These are phyloP conservation scores for Dioscorea alata DNA, from an alignment of 106 monocot species.

Conservation along the genomic window DNA sequence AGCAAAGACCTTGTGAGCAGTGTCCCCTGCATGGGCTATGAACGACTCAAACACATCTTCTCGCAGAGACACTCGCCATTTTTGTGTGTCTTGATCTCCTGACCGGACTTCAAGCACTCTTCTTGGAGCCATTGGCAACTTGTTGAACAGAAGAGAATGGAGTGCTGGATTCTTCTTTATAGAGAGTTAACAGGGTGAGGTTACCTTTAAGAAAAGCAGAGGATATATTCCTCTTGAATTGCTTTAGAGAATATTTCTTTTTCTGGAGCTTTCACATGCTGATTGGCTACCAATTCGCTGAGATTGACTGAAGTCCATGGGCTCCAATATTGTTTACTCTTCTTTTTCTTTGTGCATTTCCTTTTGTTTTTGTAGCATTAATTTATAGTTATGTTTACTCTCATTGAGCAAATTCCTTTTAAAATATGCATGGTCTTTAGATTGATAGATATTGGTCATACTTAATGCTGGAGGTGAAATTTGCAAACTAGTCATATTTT, in stretches of 20 bases:
- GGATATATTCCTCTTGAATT: slow-evolving; percentile 31
- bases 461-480: no score
- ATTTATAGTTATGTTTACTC: no score
- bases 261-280: no score
- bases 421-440: no score
- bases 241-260: slow-evolving; percentile 1
- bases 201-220: slow-evolving; percentile 25
- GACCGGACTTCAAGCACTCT: slow-evolving; percentile 34
- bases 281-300: no score
- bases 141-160: neutral
- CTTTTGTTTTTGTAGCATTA: no score
- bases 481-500: no score
- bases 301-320: no score
- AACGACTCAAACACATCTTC: slow-evolving; percentile 60
- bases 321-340: no score
- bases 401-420: no score
- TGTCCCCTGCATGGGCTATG: slow-evolving; percentile 25
- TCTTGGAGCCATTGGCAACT: slow-evolving; percentile 27
- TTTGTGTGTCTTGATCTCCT: slow-evolving; percentile 30
- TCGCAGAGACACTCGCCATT: slow-evolving; percentile 56
- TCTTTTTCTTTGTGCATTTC: no score
- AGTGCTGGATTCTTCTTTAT: slow-evolving; percentile 14
- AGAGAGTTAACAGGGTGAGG: neutral
- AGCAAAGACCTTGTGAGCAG: slow-evolving; percentile 39
- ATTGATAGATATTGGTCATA: no score